Percentiles rank a stretch among this genome's conserved stretches.
phyloP scores from a whole-genome alignment of 345 rosid genomes.

The Lepidium africanum region DNA sequence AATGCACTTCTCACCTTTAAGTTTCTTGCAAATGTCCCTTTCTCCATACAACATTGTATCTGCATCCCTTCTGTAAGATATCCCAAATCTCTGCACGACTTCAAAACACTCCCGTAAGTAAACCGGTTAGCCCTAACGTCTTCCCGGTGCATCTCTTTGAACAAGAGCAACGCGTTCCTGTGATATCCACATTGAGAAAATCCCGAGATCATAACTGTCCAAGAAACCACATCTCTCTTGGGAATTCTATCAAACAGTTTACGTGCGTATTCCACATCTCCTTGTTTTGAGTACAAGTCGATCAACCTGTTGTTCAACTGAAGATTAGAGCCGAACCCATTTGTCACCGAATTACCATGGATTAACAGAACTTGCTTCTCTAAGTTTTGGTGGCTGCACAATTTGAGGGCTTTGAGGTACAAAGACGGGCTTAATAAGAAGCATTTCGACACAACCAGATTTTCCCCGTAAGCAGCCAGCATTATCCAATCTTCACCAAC shows the following conservation, averaged over 20 bases:
- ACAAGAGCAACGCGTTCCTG: constrained; percentile 33
- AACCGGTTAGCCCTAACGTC: constrained; percentile 36
- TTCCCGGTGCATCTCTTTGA: constrained; percentile 38
- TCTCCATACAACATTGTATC: constrained; percentile 51
- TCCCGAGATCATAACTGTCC: constrained; percentile 64
- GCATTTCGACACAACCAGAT: background rate
- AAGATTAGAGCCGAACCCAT: constrained; percentile 33
- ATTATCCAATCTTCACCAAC: background rate
- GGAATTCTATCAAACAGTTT: constrained; percentile 57
- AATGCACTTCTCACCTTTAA: constrained; percentile 52
- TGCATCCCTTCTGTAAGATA: constrained; percentile 43
- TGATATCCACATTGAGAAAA: constrained; percentile 27
- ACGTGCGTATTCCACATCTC: constrained; percentile 31
- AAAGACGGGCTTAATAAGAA: background rate
- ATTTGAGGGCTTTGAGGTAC: constrained; percentile 31
- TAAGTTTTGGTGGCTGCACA: constrained; percentile 26
- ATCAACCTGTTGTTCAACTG: constrained; percentile 41
- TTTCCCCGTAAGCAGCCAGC: constrained; percentile 9
- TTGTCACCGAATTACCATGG: constrained; percentile 40
- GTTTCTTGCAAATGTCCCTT: constrained; percentile 39
- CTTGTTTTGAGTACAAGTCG: constrained; percentile 25
- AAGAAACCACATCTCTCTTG: constrained; percentile 49
- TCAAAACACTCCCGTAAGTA: constrained; percentile 49
- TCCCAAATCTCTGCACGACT: constrained; percentile 38
- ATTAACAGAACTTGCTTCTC: constrained; percentile 23